Evolutionary conservation across 1,284 basidiomycete genomes (phyloP).

Genomic region (Rugosomyces carneus): DNA sequence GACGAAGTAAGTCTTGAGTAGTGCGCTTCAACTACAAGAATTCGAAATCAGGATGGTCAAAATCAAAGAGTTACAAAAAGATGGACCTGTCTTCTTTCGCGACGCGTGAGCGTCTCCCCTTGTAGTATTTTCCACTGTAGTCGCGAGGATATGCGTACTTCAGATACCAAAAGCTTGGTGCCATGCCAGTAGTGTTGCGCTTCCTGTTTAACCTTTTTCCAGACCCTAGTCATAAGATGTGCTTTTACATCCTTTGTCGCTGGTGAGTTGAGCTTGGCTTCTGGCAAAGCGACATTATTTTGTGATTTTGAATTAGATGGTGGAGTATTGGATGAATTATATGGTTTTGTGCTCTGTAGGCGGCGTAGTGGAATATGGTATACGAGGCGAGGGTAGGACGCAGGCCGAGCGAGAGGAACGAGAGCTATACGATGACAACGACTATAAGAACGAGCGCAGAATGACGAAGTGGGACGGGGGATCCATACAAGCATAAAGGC

Average conservation of each 20-base stretch:
- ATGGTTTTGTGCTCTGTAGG: conserved; percentile 12
- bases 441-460: conserved; percentile 39
- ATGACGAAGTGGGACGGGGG: conserved; percentile 41
- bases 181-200: conserved; percentile 97
- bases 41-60: conserved; percentile 6
- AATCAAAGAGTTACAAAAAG: conserved; percentile 16
- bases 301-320: conserved; percentile 19
- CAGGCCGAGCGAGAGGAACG: conserved; percentile 1
- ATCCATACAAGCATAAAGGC: conserved; percentile 58
- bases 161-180: conserved; percentile 89
- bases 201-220: conserved; percentile 96
- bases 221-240: conserved; percentile 57
- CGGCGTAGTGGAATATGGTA: conserved; percentile 14
- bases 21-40: conserved; percentile 77
- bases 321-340: conserved; percentile 24
- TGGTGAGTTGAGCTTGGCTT: conserved; percentile 44
- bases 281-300: conserved; percentile 23
- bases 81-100: conserved; percentile 86
- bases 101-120: conserved; percentile 85
- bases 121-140: conserved; percentile 91
- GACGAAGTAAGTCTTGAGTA: conserved; percentile 85
- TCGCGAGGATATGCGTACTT: conserved; percentile 86
- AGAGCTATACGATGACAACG: conserved; percentile 19
- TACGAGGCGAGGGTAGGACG: conserved; percentile 15
- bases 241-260: conserved; percentile 44